Percentiles rank a stretch among this genome's conserved stretches.
Evolutionary conservation across 257 asterid species (phyloP).

Genomic region (Solanum medicagineum): DNA sequence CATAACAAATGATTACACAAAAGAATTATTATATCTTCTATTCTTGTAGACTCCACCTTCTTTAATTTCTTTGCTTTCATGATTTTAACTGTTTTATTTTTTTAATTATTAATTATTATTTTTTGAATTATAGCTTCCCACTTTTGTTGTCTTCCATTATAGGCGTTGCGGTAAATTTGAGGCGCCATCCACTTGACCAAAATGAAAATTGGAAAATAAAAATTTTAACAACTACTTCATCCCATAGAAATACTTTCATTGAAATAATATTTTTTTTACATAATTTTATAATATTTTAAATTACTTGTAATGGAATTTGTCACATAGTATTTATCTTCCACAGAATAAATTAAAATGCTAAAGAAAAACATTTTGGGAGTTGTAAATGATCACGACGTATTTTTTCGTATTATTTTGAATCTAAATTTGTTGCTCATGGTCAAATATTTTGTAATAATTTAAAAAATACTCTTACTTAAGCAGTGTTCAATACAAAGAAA

Average conservation of each 20-base stretch:
- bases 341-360: not conserved
- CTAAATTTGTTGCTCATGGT: too few relatives aligned
- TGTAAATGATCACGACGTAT: not conserved
- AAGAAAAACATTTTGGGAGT: not conserved
- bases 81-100: not conserved
- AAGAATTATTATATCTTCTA: not conserved
- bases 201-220: not conserved
- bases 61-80: not conserved
- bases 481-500: too few relatives aligned
- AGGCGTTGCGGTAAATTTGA: not conserved
- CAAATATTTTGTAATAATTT: too few relatives aligned
- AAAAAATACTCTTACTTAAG: too few relatives aligned
- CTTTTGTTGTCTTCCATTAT: not conserved
- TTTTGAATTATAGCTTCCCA: not conserved
- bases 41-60: not conserved
- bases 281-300: not conserved
- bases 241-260: not conserved
- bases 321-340: not conserved
- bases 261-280: not conserved
- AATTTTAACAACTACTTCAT: not conserved
- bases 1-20: not conserved
- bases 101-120: not conserved
- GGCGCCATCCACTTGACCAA: not conserved
- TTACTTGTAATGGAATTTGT: not conserved
- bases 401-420: too few relatives aligned